Evolutionary conservation across 139 green algal genomes (phyloP), one percentile per base, ranked within the genome.

Genomic region (Yamagishiella unicocca): DNA sequence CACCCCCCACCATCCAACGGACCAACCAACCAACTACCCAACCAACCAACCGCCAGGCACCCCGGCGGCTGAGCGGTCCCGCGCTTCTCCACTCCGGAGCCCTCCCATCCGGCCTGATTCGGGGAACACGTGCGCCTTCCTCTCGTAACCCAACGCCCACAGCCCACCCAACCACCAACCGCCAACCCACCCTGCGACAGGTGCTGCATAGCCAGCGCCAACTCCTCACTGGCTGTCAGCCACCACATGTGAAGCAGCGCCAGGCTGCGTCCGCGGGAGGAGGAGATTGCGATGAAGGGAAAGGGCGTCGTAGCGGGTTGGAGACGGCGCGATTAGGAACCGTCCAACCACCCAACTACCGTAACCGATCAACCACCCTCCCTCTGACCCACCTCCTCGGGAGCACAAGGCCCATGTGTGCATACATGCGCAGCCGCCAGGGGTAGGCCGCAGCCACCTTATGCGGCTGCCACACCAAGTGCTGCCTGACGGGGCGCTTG

Each of bases 131-230:
- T n/a, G n/a, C n/a, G n/a, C n/a, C n/a, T n/a, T n/a, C n/a, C n/a
- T n/a, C n/a, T n/a, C 50, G 14, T 58, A 58, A 12, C 38, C 70
- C 40, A 38, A 6, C 19, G 2, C 70, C n/a, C n/a, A n/a, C n/a
- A n/a, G n/a, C n/a, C n/a, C n/a, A n/a, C n/a, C n/a, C n/a, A n/a
- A n/a, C n/a, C 10, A 7, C 2, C 43, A 8, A 0, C 27, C 43
- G 29, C 72, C 43, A 0, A 19, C 77, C 6, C 37, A 84, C 77
- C 77, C 25, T 72, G 77, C 37, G 77, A 9, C 77, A 84, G 77
- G 77, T 84, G 55, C 37, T 72, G 37, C 55, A 84, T 8, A 0
- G 77, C 77, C 77, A 72, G 55, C 29, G 77, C 77, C 77, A 72
- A 38, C 1, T 84, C 77, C 55, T 72, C 77, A 14, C 17, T 54